Base-by-base conservation (phyloP, 495 filamentous ascomycete species). In the Hypoxylon lenormandii region DNA sequence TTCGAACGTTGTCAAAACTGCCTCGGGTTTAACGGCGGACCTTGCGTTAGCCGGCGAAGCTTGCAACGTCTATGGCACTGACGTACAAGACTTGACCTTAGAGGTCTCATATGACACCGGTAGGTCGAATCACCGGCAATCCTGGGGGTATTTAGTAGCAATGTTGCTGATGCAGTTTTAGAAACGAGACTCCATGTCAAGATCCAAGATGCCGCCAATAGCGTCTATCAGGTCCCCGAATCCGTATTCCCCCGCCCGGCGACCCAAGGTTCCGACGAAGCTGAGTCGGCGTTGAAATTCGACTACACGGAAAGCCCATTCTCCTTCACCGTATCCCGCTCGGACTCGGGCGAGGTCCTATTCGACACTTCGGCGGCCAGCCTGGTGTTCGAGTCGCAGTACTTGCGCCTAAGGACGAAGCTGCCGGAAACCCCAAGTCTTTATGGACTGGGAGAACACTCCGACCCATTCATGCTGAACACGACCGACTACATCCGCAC, bases 301-400 rank as follows among this genome's bases (percentile, higher is more conserved):
- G 80, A 85, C 70, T 88, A 88, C 67, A 80, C 81, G 36, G 79
- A 85, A 51, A 85, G 83, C 33, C 92, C 92, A 1, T 96, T 97
- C 78, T 88, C 86, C 15, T 96, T 96, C 77, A 82, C 83, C 7
- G 86, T 97, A n/a, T 79, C 81, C 3, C 87, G 90, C 23, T 79
- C 78, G 59, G 82, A 76, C 73, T 85, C 80, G 22, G 82, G 85
- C 1, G 90, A 96, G 71, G 86, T 89, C n/a, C 80, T 97, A 5
- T 96, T 97, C 68, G 88, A 94, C 68, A 90, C 91, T 4, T 88
- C 89, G 3, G 90, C 83, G 0, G 86, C 86, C 4, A 79, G 80
- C 33, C 81, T 96, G 36, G 78, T 96, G 30, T 97, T 94, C 72
- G 89, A 97, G 77, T 86, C 84, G 11, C 90, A 93, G 76, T 94